A percentile compares a stretch with the other conserved stretches of the same genome.
phyloP scores from a whole-genome alignment of 140 eudicot genomes.

The Ambrosia hybrid region DNA sequence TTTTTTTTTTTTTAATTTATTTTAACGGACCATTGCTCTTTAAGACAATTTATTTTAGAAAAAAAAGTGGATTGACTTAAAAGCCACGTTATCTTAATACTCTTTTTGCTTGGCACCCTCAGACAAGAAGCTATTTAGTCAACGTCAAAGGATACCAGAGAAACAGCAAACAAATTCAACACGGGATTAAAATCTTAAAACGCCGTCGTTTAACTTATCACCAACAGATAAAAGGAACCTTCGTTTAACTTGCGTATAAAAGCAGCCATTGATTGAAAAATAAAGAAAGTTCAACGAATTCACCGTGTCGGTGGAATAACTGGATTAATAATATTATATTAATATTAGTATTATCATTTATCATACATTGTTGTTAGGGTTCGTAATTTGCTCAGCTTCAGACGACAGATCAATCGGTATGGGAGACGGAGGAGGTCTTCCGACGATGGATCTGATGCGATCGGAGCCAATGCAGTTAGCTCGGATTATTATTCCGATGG shows the following conservation, averaged over 20 bases:
- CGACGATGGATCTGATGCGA: conserved; percentile 88
- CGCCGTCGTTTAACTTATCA: not conserved
- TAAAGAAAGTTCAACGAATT: conserved; percentile 29
- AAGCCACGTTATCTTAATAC: too few relatives aligned
- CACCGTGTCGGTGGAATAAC: conserved; percentile 32
- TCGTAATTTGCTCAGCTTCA: conserved; percentile 3
- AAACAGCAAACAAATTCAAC: not conserved
- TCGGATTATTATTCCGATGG: conserved; percentile 71
- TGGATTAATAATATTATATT: conserved; percentile 3
- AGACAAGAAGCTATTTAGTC: not conserved
- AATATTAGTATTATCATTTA: too few relatives aligned
- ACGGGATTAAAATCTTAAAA: not conserved
- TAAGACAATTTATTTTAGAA: too few relatives aligned
- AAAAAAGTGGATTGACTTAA: too few relatives aligned
- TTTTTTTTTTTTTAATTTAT: too few relatives aligned
- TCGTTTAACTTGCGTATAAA: conserved; percentile 30
- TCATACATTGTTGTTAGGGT: conserved; percentile 4
- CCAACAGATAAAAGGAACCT: not conserved
- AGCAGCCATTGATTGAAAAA: conserved; percentile 24
- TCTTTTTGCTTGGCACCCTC: not conserved
- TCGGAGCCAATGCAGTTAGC: conserved; percentile 87
- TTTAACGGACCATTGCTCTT: too few relatives aligned
- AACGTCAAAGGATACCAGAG: not conserved
- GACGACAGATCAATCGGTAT: conserved; percentile 22
- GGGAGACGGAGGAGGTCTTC: conserved; percentile 39